These are phyloP conservation scores for Solanum commersonii DNA, from an alignment of 257 asterid species.

Conservation along the genomic window DNA sequence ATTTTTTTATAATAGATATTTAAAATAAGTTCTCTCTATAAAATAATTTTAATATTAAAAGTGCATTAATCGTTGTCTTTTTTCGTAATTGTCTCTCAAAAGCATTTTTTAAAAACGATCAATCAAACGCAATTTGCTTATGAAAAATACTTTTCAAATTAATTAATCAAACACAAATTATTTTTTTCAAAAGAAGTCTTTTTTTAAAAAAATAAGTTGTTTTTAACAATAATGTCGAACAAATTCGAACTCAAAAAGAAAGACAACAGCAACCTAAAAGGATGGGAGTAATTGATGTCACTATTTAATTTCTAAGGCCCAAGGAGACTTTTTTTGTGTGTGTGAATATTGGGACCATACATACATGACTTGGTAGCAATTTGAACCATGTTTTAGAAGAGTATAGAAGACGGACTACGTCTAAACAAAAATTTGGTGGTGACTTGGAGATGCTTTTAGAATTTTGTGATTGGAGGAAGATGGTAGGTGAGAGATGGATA, in stretches of 20 bases:
- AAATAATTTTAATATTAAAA: no score
- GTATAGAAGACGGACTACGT: not conserved
- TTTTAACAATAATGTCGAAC: no score
- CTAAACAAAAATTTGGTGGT: not conserved
- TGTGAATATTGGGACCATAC: not conserved
- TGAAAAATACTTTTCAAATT: not conserved
- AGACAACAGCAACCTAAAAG: not conserved
- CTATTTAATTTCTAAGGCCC: not conserved
- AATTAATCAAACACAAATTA: no score
- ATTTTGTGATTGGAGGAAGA: no score
- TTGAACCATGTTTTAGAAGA: not conserved
- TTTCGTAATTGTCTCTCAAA: no score
- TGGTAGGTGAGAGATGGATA: no score
- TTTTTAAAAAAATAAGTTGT: fast-evolving
- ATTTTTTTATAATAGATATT: no score
- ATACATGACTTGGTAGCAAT: not conserved
- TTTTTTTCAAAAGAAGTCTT: not conserved
- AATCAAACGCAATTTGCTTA: not conserved
- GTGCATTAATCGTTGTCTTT: no score
- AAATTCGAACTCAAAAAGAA: no score
- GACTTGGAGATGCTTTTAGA: not conserved
- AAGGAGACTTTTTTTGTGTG: not conserved
- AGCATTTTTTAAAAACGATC: not conserved
- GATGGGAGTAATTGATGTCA: not conserved
- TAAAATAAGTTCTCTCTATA: no score